These are phyloP conservation scores for Hymenoscyphus fructigenus DNA, from an alignment of 2,329 filamentous ascomycete species.

Conservation along the genomic window DNA sequence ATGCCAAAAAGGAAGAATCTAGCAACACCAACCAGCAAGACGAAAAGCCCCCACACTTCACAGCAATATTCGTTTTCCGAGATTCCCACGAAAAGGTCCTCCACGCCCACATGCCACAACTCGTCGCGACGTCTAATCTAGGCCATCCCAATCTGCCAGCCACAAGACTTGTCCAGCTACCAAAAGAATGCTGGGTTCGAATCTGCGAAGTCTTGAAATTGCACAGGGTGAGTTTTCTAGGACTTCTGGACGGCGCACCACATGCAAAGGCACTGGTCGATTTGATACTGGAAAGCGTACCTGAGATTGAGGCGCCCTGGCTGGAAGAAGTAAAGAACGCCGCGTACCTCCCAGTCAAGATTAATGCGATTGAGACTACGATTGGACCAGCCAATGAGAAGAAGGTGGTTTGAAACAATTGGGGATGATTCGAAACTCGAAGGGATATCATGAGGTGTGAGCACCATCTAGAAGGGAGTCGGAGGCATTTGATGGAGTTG, in stretches of 20 bases:
- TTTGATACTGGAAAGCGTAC: constrained; percentile 53
- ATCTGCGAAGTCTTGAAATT: constrained; percentile 59
- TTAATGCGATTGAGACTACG: constrained; percentile 45
- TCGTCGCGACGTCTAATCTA: constrained; percentile 51
- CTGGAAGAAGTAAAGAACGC: constrained; percentile 43
- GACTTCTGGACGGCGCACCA: constrained; percentile 55
- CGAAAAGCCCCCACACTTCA: constrained; percentile 25
- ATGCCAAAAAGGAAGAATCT: neutral
- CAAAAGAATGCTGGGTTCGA: constrained; percentile 56
- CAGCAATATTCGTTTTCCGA: constrained; percentile 57
- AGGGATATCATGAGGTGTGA: no score
- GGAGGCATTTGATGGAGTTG: no score
- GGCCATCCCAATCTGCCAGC: constrained; percentile 40
- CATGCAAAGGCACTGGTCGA: constrained; percentile 56
- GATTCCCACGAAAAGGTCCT: constrained; percentile 58
- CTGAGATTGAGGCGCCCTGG: constrained; percentile 56
- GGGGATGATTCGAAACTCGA: no score
- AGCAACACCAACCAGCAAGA: neutral
- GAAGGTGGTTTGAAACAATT: neutral
- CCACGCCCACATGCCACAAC: constrained; percentile 58
- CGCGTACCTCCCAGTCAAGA: constrained; percentile 48
- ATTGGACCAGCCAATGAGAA: constrained; percentile 20
- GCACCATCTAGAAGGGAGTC: no score
- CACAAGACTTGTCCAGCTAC: constrained; percentile 62
- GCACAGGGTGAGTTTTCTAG: constrained; percentile 64